Percentiles rank a stretch among this genome's conserved stretches.
phyloP scores from a whole-genome alignment of 768 basidiomycete genomes.

The Tephrocybe sp. region DNA sequence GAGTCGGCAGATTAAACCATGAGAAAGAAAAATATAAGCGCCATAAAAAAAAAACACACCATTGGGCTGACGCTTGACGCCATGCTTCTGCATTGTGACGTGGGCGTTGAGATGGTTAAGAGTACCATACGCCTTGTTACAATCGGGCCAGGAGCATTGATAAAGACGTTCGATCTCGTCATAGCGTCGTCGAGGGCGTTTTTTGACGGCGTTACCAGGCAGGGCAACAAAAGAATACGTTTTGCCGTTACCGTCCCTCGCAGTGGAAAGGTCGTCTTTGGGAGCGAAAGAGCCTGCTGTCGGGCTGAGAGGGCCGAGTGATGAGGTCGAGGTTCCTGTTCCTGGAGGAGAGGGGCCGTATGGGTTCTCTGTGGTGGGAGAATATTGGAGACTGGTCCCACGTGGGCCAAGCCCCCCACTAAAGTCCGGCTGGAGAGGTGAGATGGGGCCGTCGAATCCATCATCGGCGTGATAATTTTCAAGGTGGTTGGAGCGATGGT shows the following conservation, averaged over 20 bases:
- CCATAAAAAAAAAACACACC: slow-evolving; percentile 45
- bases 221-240: slow-evolving; percentile 83
- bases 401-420: slow-evolving; percentile 38
- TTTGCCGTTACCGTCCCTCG: slow-evolving; percentile 49
- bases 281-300: slow-evolving; percentile 29
- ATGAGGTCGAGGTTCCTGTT: slow-evolving; percentile 61
- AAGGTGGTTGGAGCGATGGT: slow-evolving; percentile 27
- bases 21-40: slow-evolving; percentile 4
- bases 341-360: slow-evolving; percentile 65
- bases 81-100: slow-evolving; percentile 98
- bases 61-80: slow-evolving; percentile 82
- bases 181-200: slow-evolving; percentile 81
- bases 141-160: slow-evolving; percentile 77
- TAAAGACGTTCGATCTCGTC: slow-evolving; percentile 97
- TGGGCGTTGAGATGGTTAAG: slow-evolving; percentile 98
- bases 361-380: slow-evolving; percentile 45
- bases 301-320: slow-evolving; percentile 29
- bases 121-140: slow-evolving; percentile 88
- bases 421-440: slow-evolving; percentile 56
- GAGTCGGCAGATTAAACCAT: slow-evolving; percentile 17
- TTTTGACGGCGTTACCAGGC: slow-evolving; percentile 79
- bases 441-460: slow-evolving; percentile 48
- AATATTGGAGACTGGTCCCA: slow-evolving; percentile 42
- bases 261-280: slow-evolving; percentile 22
- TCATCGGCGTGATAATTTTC: slow-evolving; percentile 32